Percentiles rank a stretch among this genome's conserved stretches.
phyloP scores from a whole-genome alignment of 2,329 filamentous ascomycete species.

The Catunica adiposa region DNA sequence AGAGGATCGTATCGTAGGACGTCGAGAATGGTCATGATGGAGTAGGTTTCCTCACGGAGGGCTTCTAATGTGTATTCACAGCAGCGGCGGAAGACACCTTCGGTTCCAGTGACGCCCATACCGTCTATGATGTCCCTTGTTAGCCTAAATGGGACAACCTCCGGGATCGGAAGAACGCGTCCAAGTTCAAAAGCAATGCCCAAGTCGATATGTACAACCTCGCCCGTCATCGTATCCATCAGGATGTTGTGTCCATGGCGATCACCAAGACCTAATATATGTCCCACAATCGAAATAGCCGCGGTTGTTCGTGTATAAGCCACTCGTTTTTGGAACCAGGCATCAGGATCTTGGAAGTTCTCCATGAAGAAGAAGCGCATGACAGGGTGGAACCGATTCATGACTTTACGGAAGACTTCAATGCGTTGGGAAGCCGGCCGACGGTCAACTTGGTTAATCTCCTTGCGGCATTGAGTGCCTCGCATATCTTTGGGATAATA shows the following conservation, averaged over 20 bases:
- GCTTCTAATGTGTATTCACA: conserved; percentile 96
- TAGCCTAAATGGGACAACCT: conserved; percentile 86
- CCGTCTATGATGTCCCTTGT: conserved; percentile 92
- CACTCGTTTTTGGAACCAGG: conserved; percentile 80
- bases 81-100: conserved; percentile 92
- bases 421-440: conserved; percentile 32
- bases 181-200: conserved; percentile 96
- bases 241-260: conserved; percentile 95
- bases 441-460: conserved; percentile 54
- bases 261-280: conserved; percentile 84
- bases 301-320: conserved; percentile 89
- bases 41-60: conserved; percentile 83
- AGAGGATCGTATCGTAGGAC: conserved; percentile 95
- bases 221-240: conserved; percentile 73
- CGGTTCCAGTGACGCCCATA: conserved; percentile 88
- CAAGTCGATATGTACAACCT: conserved; percentile 92
- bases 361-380: conserved; percentile 98
- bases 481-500: conserved; percentile 79
- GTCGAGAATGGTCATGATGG: conserved; percentile 96
- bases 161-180: conserved; percentile 83
- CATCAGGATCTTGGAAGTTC: conserved; percentile 79
- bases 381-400: conserved; percentile 73
- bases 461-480: conserved; percentile 56
- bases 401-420: conserved; percentile 59
- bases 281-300: conserved; percentile 85